Evolutionary conservation across 495 filamentous ascomycete species (phyloP), one percentile per base, ranked within the genome.

Genomic region (Massariosphaeria phaeospora): DNA sequence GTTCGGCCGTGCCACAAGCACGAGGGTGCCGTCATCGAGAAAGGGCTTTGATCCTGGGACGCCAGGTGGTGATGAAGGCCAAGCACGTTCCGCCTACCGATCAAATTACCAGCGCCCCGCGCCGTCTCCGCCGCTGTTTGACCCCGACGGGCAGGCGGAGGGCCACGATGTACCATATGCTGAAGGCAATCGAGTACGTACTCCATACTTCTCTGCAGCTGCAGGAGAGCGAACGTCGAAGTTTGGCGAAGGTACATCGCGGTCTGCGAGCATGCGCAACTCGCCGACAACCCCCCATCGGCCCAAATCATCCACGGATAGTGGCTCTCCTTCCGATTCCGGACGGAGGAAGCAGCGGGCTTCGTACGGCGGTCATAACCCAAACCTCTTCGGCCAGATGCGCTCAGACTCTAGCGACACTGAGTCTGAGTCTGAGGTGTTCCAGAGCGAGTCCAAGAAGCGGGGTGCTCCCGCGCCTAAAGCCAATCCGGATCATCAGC

Each of bases 91-190:
- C 8, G 20, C 52, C 8, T 52, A 54, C 36, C 47, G 50, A 13
- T 48, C 58, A 5, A 33, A 42, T 34, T 55, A 55, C 25, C 15
- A 48, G 12, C 46, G 54, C 6, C 36, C 58, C 21, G 35, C 21
- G 24, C 57, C 54, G n/a, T 54, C 55, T 13, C 75, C 79, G 57
- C 75, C 77, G 1, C 52, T 76, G 36, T 69, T 67, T 30, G 69
- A 75, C 43, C 75, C 47, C 44, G 46, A 44, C 20, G 30, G 26
- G 6, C 51, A 53, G 52, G 30, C 10, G 31, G 44, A 35, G 12
- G 41, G 21, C 10, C 29, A 31, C n/a, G 36, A 43, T 7, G 41
- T 57, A 0, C 62, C 51, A 11, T 61, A 41, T 41, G 30, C 45
- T 0, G 56, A 65, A 29, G 57, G 21, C 10, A 53, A 54, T 23